A percentile compares a stretch with the other conserved stretches of the same genome.
phyloP scores from a whole-genome alignment of 2,329 filamentous ascomycete genomes.

The Alternaria brassicicola region DNA sequence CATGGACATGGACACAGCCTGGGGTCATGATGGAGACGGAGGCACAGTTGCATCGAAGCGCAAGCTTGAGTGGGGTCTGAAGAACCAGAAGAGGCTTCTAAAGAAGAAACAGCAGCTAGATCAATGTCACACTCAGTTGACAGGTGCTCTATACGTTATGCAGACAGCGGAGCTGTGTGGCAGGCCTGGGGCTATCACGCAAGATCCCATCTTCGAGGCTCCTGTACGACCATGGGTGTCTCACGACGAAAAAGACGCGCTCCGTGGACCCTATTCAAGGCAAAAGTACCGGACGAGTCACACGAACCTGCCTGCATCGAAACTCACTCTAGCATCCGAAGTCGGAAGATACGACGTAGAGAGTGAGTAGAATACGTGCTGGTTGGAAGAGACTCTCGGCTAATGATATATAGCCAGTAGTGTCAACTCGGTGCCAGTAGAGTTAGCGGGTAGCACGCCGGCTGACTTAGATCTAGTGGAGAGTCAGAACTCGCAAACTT shows the following conservation, averaged over 20 bases:
- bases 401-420: conserved; percentile 19
- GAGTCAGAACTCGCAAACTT: conserved; percentile 16
- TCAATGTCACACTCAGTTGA: conserved; percentile 36
- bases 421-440: conserved; percentile 24
- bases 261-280: conserved; percentile 33
- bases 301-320: conserved; percentile 31
- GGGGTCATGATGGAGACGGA: conserved; percentile 28
- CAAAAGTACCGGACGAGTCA: conserved; percentile 29
- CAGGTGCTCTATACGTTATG: conserved; percentile 37
- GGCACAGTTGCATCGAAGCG: conserved; percentile 29
- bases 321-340: conserved; percentile 25
- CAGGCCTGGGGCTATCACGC: conserved; percentile 10
- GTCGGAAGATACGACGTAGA: conserved; percentile 15
- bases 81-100: conserved; percentile 36
- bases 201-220: conserved; percentile 28
- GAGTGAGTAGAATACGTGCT: conserved; percentile 17
- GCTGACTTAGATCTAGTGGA: conserved; percentile 23
- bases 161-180: conserved; percentile 32
- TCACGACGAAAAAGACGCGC: conserved; percentile 11
- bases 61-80: conserved; percentile 39
- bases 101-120: conserved; percentile 27
- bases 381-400: background rate
- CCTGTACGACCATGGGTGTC: conserved; percentile 31
- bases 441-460: conserved; percentile 40
- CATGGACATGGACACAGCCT: conserved; percentile 33